phyloP scores from a whole-genome alignment of 805 yeast species.

The Metschnikowia kofuensis region DNA sequence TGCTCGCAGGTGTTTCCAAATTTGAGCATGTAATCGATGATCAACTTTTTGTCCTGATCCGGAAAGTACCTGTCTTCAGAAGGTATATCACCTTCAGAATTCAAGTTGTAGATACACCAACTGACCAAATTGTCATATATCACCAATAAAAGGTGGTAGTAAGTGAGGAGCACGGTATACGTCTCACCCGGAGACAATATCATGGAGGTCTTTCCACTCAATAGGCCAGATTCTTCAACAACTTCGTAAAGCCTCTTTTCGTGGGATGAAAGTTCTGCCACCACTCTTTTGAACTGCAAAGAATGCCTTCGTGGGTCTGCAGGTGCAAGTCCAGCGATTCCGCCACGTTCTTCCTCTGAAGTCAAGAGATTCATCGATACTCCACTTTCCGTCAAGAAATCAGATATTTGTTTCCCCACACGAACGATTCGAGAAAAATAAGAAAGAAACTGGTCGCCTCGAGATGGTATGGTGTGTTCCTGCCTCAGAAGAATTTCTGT shows the following conservation, averaged over 20 bases:
- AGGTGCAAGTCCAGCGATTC: not conserved
- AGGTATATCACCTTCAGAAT: not conserved
- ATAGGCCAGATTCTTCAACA: constrained; percentile 1
- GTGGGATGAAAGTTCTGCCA: not conserved
- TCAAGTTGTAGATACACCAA: constrained; percentile 21
- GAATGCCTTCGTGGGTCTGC: not conserved
- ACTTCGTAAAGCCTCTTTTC: not conserved
- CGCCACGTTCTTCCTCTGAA: constrained; percentile 7
- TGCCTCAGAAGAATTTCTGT: constrained; percentile 14
- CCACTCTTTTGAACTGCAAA: not conserved
- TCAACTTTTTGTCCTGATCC: constrained; percentile 7
- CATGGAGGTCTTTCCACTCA: not conserved
- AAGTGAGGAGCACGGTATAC: constrained; percentile 27
- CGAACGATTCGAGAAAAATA: constrained; percentile 44
- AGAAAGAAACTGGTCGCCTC: constrained; percentile 32
- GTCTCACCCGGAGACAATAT: constrained; percentile 1
- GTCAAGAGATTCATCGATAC: constrained; percentile 10
- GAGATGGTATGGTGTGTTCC: not conserved
- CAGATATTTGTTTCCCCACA: constrained; percentile 49
- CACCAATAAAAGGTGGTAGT: constrained; percentile 49
- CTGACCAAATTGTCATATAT: constrained; percentile 53
- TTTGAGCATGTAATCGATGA: constrained; percentile 37
- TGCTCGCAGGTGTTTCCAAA: constrained; percentile 46
- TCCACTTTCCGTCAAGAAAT: constrained; percentile 18
- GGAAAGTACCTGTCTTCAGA: not conserved